Evolutionary conservation across 305 asterid genomes (phyloP), one percentile per base, ranked within the genome.

Genomic region (Rubia tinctorum): DNA sequence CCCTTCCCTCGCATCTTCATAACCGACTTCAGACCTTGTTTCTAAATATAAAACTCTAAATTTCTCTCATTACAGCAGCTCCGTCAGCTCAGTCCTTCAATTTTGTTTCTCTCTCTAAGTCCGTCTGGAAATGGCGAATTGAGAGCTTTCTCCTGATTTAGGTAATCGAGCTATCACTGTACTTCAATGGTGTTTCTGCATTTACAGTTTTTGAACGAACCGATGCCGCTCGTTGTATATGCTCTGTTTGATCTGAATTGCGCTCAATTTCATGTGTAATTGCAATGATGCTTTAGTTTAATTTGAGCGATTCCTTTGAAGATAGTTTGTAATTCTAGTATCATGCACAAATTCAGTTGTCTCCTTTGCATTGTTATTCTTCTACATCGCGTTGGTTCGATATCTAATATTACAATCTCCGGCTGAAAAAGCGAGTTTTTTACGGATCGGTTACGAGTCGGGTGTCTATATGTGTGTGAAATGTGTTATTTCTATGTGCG

Each of bases 51-150:
- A 6, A 62, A 27, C 8, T n/a, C 56, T 0, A 40, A 14, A 9
- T 59, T 60, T 25, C 58, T 59, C 68, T 58, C 68, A 7, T 44
- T 40, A n/a, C 45, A 27, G 30, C 30, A 27, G 45, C 39, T 34
- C 5, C 3, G 0, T 34, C 59, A 53, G 59, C 59, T 6, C 23
- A 6, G 22, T 53, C 59, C 23, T 59, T 22, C 5, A 15, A 9
- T 23, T 40, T 8, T 6, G 11, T 45, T 42, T 62, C 76, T 61
- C 69, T 72, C 76, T 60, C 69, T 72, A 72, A 43, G 6, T 72
- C 43, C 18, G 15, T 17, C 58, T 60, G 12, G 6, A 8, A 17
- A 7, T 37, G 22, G 22, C 30, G 47, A 65, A 18, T 8, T 13
- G 15, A 53, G 60, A 53, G 25, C 60, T 53, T 53, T 18, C 60